Percentiles rank a stretch among this genome's conserved stretches.
Conservation (phyloP, 345 rosid species). For the Camelina laxa region DNA sequence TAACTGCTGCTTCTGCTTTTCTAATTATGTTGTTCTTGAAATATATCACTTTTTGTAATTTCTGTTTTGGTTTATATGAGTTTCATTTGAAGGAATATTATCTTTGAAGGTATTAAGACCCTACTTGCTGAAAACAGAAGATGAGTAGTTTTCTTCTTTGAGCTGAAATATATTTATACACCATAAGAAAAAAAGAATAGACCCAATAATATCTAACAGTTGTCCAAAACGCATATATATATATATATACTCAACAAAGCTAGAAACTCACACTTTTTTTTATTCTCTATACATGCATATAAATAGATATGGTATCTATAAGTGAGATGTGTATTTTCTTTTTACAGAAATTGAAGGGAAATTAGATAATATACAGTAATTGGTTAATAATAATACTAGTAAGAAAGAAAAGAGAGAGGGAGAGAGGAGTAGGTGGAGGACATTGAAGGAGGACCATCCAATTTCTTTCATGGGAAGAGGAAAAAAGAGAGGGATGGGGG, state of each 20-base stretch:
- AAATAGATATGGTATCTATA: constrained; percentile 29
- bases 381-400: neutral
- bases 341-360: constrained; percentile 24
- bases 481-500: constrained; percentile 49
- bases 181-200: constrained; percentile 26
- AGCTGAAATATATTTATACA: constrained; percentile 46
- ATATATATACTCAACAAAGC: constrained; percentile 24
- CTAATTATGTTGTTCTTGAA: constrained; percentile 42
- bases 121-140: constrained; percentile 59
- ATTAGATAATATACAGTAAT: neutral
- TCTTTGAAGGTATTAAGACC: constrained; percentile 39
- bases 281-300: constrained; percentile 34
- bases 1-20: constrained; percentile 45
- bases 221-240: constrained; percentile 37
- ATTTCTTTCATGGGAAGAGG: constrained; percentile 46
- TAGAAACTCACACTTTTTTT: constrained; percentile 27
- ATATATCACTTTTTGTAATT: constrained; percentile 19
- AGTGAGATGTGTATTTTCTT: constrained; percentile 20
- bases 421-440: constrained; percentile 39
- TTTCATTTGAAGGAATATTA: constrained; percentile 37
- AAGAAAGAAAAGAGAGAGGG: neutral
- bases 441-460: constrained; percentile 49
- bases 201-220: constrained; percentile 47
- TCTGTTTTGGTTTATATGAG: constrained; percentile 35
- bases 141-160: constrained; percentile 35